Conservation (phyloP, 371 early-diverging fungal genomes). For the Syncephalis plumigaleata region DNA sequence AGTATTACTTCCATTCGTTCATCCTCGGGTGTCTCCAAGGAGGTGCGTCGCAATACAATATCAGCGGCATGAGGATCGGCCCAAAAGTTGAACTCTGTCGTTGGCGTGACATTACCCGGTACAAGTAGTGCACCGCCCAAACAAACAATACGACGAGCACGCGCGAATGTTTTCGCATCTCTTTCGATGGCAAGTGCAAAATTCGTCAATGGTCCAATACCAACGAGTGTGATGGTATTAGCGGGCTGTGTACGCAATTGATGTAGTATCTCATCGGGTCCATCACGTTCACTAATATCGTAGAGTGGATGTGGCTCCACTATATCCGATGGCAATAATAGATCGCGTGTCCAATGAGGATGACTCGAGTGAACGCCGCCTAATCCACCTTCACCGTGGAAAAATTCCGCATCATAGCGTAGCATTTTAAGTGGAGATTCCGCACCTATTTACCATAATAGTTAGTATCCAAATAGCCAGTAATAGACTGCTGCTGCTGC, state of each 20-base stretch:
- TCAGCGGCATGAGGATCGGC: slow-evolving; percentile 29
- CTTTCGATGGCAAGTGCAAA: slow-evolving; percentile 26
- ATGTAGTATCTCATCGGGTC: slow-evolving; percentile 4
- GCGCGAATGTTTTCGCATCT: slow-evolving; percentile 23
- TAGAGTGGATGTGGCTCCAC: slow-evolving; percentile 9
- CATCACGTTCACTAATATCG: slow-evolving; percentile 7
- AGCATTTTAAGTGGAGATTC: slow-evolving; percentile 15
- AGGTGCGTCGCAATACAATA: slow-evolving; percentile 18
- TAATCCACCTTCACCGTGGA: slow-evolving; percentile 29
- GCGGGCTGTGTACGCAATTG: slow-evolving; percentile 15
- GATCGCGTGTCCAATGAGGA: not conserved
- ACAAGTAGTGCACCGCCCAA: slow-evolving; percentile 24
- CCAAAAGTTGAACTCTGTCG: slow-evolving; percentile 34
- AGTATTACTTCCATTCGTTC: too few relatives aligned
- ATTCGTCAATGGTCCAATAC: slow-evolving; percentile 36
- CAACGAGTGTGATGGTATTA: slow-evolving; percentile 21
- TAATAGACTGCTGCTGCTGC: too few relatives aligned
- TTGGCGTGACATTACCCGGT: slow-evolving; percentile 24
- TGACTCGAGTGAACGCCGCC: slow-evolving; percentile 13
- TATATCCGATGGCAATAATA: slow-evolving; percentile 3
- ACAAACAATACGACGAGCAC: slow-evolving; percentile 23
- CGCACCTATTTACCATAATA: slow-evolving; percentile 12
- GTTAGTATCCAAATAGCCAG: not conserved
- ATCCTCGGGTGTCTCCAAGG: not conserved
- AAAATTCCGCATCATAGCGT: slow-evolving; percentile 16